These are phyloP conservation scores for Pichiaceae sp. DNA, from an alignment of 1,139 yeast species.

Conservation along the genomic window DNA sequence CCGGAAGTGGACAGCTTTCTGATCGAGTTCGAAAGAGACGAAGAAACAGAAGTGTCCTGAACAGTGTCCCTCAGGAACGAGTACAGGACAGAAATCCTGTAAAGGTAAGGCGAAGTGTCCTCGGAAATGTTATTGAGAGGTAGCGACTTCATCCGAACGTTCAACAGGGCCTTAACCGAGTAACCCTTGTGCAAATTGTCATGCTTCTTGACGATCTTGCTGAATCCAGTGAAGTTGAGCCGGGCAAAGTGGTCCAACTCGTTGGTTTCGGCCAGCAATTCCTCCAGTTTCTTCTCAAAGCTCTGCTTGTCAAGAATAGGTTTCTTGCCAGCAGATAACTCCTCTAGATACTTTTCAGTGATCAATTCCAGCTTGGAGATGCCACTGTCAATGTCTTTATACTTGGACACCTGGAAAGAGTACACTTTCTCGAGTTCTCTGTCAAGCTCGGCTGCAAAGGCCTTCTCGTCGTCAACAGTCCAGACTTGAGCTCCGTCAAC, in stretches of 20 bases:
- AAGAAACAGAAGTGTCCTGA: conserved; percentile 22
- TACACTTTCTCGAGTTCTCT: conserved; percentile 88
- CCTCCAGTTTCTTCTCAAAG: conserved; percentile 65
- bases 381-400: conserved; percentile 57
- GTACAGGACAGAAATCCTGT: conserved; percentile 74
- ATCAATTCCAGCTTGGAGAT: conserved; percentile 56
- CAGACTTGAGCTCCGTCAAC: conserved; percentile 29
- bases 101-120: conserved; percentile 86
- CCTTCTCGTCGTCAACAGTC: conserved; percentile 76
- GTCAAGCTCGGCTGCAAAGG: conserved; percentile 76
- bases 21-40: conserved; percentile 23
- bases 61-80: conserved; percentile 69
- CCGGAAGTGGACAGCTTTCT: conserved; percentile 23
- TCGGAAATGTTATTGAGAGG: conserved; percentile 78
- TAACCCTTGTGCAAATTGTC: conserved; percentile 82
- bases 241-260: conserved; percentile 87
- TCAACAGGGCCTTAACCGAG: conserved; percentile 80
- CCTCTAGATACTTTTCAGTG: conserved; percentile 24
- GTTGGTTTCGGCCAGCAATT: conserved; percentile 64
- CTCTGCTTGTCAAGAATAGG: conserved; percentile 38
- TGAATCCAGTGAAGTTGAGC: conserved; percentile 87
- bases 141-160: conserved; percentile 76
- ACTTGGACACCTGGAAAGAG: conserved; percentile 68
- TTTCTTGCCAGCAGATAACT: conserved; percentile 19
- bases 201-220: conserved; percentile 91